A percentile compares a stretch with the other conserved stretches of the same genome.
These are phyloP conservation scores for Leccinum fallax DNA, from an alignment of 1,284 basidiomycete species.

Conservation along the genomic window DNA sequence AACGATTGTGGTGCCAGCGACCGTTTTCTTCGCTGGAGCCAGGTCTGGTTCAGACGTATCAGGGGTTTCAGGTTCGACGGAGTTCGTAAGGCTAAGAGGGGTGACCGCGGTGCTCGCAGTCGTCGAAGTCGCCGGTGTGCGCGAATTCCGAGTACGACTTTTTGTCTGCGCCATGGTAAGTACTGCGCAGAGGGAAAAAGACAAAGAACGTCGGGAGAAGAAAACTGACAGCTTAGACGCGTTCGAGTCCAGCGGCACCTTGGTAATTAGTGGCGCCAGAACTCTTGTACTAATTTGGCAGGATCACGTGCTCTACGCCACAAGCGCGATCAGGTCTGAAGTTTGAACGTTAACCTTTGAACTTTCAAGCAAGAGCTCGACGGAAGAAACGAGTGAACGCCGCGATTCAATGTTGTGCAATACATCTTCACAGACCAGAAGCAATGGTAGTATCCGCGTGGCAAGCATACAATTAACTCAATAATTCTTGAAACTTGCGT, in stretches of 20 bases:
- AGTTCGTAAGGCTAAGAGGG: constrained; percentile 26
- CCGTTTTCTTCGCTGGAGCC: constrained; percentile 9
- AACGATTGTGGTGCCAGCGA: background rate
- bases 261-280: constrained; percentile 27
- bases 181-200: background rate
- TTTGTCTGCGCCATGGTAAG: constrained; percentile 26
- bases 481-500: background rate
- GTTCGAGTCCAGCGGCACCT: constrained; percentile 10
- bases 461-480: background rate
- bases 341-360: too few relatives aligned
- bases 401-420: constrained; percentile 47
- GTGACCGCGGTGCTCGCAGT: constrained; percentile 29
- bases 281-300: constrained; percentile 6
- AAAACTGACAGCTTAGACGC: constrained; percentile 30
- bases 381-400: background rate
- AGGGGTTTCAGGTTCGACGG: constrained; percentile 42
- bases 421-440: background rate
- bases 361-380: background rate
- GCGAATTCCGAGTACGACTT: constrained; percentile 13
- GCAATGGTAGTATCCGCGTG: background rate
- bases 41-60: constrained; percentile 44
- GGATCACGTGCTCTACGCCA: constrained; percentile 25
- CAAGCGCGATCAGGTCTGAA: constrained; percentile 19
- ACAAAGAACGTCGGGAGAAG: constrained; percentile 16
- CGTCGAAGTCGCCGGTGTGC: constrained; percentile 32